A percentile compares a stretch with the other conserved stretches of the same genome.
Conservation (phyloP, 225 moss, liverwort and hornwort genomes). For the Bryum argenteum region DNA sequence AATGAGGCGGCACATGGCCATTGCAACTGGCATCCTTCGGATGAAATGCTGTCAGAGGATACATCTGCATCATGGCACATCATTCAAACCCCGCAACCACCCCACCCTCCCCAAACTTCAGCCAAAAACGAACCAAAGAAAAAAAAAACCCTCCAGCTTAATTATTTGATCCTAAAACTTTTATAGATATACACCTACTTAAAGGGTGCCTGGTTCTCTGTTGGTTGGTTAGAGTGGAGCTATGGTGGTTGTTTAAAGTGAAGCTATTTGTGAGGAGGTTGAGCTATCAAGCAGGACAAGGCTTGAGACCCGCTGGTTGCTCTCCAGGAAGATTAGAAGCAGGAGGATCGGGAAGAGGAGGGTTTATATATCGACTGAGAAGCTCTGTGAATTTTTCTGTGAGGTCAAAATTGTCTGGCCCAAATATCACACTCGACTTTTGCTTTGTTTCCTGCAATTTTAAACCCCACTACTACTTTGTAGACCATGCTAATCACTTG, state of each 20-base stretch:
- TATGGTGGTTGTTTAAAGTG: background rate
- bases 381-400: slow-evolving; percentile 44
- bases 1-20: slow-evolving; percentile 51
- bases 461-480: slow-evolving; percentile 7
- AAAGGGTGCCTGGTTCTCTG: too few species aligned
- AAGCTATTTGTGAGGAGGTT: slow-evolving; percentile 5
- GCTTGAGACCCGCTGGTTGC: slow-evolving; percentile 23
- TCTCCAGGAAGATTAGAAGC: slow-evolving; percentile 22
- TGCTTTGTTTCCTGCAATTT: slow-evolving; percentile 56
- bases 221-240: background rate
- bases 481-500: slow-evolving; percentile 2
- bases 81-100: slow-evolving; percentile 22
- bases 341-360: slow-evolving; percentile 26
- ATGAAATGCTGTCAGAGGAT: slow-evolving; percentile 41
- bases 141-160: too few species aligned
- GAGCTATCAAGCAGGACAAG: slow-evolving; percentile 15
- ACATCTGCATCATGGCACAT: slow-evolving; percentile 38
- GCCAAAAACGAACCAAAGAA: background rate
- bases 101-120: slow-evolving; percentile 12
- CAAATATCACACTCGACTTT: slow-evolving; percentile 54
- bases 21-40: slow-evolving; percentile 40
- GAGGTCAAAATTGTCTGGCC: slow-evolving; percentile 55
- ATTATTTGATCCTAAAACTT: background rate
- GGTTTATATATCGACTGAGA: slow-evolving; percentile 48
- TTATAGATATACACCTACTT: background rate